A percentile compares a stretch with the other conserved stretches of the same genome.
Conservation (phyloP, 2,329 filamentous ascomycete genomes). For the Colletotrichum sojae region DNA sequence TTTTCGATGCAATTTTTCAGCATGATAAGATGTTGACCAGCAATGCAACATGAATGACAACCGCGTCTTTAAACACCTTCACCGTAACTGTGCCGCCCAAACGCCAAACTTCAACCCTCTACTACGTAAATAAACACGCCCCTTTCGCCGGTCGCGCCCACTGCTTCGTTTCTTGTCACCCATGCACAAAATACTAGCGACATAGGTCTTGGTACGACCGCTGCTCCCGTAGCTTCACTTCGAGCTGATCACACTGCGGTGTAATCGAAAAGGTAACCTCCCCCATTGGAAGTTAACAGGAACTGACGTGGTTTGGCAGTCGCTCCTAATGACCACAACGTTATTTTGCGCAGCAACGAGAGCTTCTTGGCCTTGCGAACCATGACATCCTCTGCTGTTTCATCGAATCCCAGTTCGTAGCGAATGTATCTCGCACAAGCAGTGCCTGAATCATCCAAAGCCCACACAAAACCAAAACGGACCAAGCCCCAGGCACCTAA, state of each 20-base stretch:
- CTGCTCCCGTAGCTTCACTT: conserved; percentile 9
- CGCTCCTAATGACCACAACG: no score
- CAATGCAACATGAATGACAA: conserved; percentile 43
- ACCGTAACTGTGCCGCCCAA: conserved; percentile 43
- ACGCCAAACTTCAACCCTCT: conserved; percentile 35
- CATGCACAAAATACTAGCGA: conserved; percentile 16
- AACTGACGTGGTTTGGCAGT: conserved; percentile 12
- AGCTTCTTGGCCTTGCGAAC: no score
- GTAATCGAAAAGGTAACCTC: conserved; percentile 11
- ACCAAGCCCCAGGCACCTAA: no score
- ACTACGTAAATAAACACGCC: conserved; percentile 39
- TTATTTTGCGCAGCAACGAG: no score
- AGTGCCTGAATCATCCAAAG: no score
- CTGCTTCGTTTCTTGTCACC: conserved; percentile 19
- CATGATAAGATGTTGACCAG: conserved; percentile 43
- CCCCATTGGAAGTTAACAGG: conserved; percentile 3
- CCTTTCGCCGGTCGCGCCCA: conserved; percentile 30
- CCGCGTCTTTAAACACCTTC: conserved; percentile 39
- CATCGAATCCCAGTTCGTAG: no score
- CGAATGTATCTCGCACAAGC: no score
- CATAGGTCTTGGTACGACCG: neutral
- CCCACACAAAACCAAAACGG: no score
- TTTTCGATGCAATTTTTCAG: conserved; percentile 39
- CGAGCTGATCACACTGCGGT: neutral
- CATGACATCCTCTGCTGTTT: no score